Percentiles rank a stretch among this genome's conserved stretches.
Evolutionary conservation across 805 yeast species (phyloP).

Genomic region (Nakazawaea wickerhamii): DNA sequence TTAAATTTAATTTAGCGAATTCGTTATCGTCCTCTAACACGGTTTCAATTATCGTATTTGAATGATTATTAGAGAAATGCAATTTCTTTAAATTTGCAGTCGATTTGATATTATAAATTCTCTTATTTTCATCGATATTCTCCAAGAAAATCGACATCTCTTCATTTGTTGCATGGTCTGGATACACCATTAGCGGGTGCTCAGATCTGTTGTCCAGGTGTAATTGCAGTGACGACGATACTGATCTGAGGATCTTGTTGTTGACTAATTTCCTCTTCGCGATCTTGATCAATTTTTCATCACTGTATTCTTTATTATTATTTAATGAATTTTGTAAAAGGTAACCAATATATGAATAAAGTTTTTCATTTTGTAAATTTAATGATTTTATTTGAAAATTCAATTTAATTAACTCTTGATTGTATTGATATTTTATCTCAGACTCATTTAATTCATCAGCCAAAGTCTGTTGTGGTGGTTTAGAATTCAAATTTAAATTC

Average conservation of each 20-base stretch:
- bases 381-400: slow-evolving; percentile 50
- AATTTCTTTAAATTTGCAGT: slow-evolving; percentile 13
- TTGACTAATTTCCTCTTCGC: slow-evolving; percentile 37
- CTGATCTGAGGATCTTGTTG: slow-evolving; percentile 11
- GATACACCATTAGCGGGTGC: background rate
- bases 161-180: slow-evolving; percentile 13
- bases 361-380: slow-evolving; percentile 49
- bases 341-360: slow-evolving; percentile 52
- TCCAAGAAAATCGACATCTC: slow-evolving; percentile 11
- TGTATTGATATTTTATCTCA: slow-evolving; percentile 16
- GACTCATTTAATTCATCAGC: slow-evolving; percentile 1
- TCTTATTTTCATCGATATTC: background rate
- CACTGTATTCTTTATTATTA: slow-evolving; percentile 7
- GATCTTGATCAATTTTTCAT: slow-evolving; percentile 28
- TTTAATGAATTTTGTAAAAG: slow-evolving; percentile 38
- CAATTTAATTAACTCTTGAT: slow-evolving; percentile 45
- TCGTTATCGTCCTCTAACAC: too few species aligned
- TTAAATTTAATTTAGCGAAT: slow-evolving; percentile 2
- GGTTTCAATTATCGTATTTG: too few species aligned
- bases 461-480: background rate
- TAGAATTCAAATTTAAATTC: background rate
- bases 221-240: slow-evolving; percentile 16
- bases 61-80: slow-evolving; percentile 6
- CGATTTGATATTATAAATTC: slow-evolving; percentile 11
- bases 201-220: slow-evolving; percentile 6